Conservation (phyloP, 306 rosid genomes). For the Prunus mume region DNA sequence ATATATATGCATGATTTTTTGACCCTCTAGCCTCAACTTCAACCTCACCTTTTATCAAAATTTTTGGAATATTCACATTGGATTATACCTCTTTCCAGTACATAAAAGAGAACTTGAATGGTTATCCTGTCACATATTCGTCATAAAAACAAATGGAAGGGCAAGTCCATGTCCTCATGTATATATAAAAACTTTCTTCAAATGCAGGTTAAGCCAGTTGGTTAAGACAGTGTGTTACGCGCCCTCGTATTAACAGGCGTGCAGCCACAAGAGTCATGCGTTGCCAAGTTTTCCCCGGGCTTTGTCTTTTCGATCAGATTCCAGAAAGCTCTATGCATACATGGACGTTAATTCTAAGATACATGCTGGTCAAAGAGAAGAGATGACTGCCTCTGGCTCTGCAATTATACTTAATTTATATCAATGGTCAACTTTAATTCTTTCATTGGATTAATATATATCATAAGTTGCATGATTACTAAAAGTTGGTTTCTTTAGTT, state of each 20-base stretch:
- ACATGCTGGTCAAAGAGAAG: too few species aligned
- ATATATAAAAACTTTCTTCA: not conserved
- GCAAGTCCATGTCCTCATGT: constrained; percentile 2
- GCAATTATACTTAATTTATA: too few species aligned
- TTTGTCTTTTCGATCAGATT: too few species aligned
- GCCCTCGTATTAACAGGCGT: too few species aligned
- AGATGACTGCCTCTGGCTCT: too few species aligned
- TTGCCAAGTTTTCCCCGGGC: too few species aligned
- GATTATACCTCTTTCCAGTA: constrained; percentile 20
- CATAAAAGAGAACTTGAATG: not conserved
- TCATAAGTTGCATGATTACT: not conserved
- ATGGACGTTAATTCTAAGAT: too few species aligned
- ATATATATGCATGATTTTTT: not conserved
- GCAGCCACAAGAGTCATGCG: too few species aligned
- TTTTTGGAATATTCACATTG: constrained; percentile 29
- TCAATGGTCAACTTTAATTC: too few species aligned
- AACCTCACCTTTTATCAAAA: not conserved
- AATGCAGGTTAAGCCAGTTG: too few species aligned
- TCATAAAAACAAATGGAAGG: not conserved
- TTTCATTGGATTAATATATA: too few species aligned
- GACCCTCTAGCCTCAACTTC: not conserved
- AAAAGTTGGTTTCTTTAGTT: not conserved
- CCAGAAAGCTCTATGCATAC: too few species aligned
- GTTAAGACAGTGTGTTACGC: fast-evolving
- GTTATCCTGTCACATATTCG: constrained; percentile 9